Evolutionary conservation across 495 filamentous ascomycete genomes (phyloP), one percentile per base, ranked within the genome.

Genomic region (Immersiella caudata): DNA sequence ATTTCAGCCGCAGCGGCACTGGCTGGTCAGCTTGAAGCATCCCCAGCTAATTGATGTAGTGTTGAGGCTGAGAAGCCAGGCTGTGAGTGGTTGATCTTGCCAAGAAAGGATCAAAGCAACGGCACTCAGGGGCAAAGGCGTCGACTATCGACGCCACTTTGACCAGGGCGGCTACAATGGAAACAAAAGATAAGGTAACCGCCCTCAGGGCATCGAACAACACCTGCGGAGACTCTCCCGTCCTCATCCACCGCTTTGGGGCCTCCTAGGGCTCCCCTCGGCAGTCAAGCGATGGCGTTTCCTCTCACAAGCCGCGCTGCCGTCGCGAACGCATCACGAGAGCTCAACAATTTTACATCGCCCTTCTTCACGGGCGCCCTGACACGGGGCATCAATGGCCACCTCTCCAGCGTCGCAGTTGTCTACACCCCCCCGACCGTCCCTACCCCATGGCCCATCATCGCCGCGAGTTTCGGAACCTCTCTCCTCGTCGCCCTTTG

Each of bases 301-400:
- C 52, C 52, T 22, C 6, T 55, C 7, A 12, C 52, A 2, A 22
- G 6, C 20, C 52, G 52, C 52, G 52, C 52, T n/a, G 52, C 52
- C 24, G 52, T 55, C 52, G 52, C 52, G 22, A 55, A 55, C 52
- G 22, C 52, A 22, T 55, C 52, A n/a, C 52, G 22, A 55, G 52
- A 55, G 52, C 52, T 55, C 16, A 55, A 55, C 52, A 55, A 26
- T n/a, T 55, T 55, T n/a, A 55, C 52, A 11, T 55, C 52, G 21
- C n/a, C 52, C 24, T 55, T 55, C 52, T 55, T 55, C 52, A 55
- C 24, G 1, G 52, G 52, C 52, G 52, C 52, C 20, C 20, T 55
- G 52, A 55, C 21, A n/a, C 52, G 52, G 7, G 52, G 52, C 11
- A 55, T 55, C 52, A 55, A 55, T n/a, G 52, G 52, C n/a, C 52